These are phyloP conservation scores for Sanghuangporus sanghuang DNA, from an alignment of 1,284 basidiomycete species.

Conservation along the genomic window DNA sequence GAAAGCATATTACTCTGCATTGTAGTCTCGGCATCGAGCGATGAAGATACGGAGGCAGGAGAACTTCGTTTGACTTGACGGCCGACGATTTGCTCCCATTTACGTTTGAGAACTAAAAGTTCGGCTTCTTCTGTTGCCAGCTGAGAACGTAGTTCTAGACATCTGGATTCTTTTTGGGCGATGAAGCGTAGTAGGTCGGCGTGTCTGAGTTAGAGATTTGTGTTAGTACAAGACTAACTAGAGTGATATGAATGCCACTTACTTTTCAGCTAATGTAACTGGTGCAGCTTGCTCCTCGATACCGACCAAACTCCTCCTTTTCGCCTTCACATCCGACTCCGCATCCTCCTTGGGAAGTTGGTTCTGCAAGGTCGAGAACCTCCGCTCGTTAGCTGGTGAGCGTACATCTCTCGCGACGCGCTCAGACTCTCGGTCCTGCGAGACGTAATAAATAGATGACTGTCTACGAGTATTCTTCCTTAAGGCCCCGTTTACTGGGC, in stretches of 20 bases:
- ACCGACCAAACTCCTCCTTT: background rate
- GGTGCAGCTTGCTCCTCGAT: constrained; percentile 26
- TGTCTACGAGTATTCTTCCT: constrained; percentile 36
- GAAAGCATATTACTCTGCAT: constrained; percentile 38
- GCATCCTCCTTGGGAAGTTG: background rate
- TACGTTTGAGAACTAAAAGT: constrained; percentile 64
- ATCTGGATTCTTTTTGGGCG: constrained; percentile 78
- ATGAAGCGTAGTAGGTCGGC: constrained; percentile 72
- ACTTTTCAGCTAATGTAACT: constrained; percentile 61
- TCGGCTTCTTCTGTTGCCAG: constrained; percentile 66
- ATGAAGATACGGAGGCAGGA: constrained; percentile 15
- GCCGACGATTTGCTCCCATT: constrained; percentile 74
- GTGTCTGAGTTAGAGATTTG: constrained; percentile 41
- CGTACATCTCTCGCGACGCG: constrained; percentile 19
- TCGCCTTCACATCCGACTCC: background rate
- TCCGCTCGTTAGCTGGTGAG: constrained; percentile 18
- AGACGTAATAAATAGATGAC: constrained; percentile 61
- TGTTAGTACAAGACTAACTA: background rate
- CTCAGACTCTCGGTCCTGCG: constrained; percentile 27
- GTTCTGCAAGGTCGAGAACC: background rate
- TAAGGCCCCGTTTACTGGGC: background rate
- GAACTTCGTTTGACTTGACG: constrained; percentile 43
- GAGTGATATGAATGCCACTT: constrained; percentile 19
- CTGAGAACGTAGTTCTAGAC: constrained; percentile 70
- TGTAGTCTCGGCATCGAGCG: background rate